A percentile compares a stretch with the other conserved stretches of the same genome.
These are phyloP conservation scores for Pontederia crassipes DNA, from an alignment of 176 grass and related monocot genomes.

Conservation along the genomic window DNA sequence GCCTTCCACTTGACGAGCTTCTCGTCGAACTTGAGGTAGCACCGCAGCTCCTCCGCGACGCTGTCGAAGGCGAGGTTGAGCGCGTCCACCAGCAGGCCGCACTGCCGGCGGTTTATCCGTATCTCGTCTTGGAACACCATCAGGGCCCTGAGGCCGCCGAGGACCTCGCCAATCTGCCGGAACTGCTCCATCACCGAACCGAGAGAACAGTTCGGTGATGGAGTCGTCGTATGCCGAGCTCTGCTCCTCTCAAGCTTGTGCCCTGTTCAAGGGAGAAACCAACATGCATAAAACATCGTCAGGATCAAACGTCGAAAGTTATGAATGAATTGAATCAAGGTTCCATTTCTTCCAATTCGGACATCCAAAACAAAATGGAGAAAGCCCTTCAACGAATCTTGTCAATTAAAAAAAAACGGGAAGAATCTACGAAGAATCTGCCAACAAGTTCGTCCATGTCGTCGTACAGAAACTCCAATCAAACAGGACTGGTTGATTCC, in stretches of 20 bases:
- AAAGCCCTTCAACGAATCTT: too few relatives aligned
- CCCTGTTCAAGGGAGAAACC: neutral
- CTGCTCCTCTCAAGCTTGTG: neutral
- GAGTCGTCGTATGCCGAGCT: neutral
- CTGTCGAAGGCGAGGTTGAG: constrained; percentile 46
- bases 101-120: constrained; percentile 72
- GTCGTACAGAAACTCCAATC: too few relatives aligned
- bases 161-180: constrained; percentile 55
- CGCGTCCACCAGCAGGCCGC: constrained; percentile 60
- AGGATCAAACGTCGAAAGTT: too few relatives aligned
- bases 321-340: too few relatives aligned
- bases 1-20: constrained; percentile 66
- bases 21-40: constrained; percentile 62
- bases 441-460: too few relatives aligned
- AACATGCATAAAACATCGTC: too few relatives aligned
- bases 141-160: constrained; percentile 51
- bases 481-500: too few relatives aligned
- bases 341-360: too few relatives aligned
- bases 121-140: constrained; percentile 73
- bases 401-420: too few relatives aligned
- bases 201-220: neutral
- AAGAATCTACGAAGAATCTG: too few relatives aligned
- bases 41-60: constrained; percentile 39
- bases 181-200: constrained; percentile 70
- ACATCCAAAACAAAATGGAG: too few relatives aligned